Conservation (phyloP, 1,284 basidiomycete species). For the Austroboletus novae-zelandiae region DNA sequence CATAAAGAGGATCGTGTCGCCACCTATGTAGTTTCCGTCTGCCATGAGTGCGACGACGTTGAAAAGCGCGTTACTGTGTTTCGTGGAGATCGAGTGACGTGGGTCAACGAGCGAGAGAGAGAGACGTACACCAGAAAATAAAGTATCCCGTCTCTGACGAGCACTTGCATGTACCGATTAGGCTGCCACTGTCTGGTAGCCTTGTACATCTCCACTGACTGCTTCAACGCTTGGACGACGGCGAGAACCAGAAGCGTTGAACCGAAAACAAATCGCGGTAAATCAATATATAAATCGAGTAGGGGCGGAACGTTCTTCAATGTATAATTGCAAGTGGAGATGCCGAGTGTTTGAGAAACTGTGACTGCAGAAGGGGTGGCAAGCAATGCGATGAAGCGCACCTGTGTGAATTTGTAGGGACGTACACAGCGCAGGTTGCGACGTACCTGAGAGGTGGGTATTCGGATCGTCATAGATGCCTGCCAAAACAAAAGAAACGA, state of each 20-base stretch:
- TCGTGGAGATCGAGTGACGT: background rate
- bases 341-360: background rate
- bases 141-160: background rate
- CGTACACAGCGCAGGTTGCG: too few relatives aligned
- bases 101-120: background rate
- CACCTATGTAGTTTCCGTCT: background rate
- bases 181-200: background rate
- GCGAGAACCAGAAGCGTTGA: background rate
- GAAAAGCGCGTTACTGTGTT: background rate
- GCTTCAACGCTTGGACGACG: background rate
- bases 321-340: background rate
- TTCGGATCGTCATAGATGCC: background rate
- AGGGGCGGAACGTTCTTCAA: background rate
- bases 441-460: background rate
- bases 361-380: background rate
- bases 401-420: too few relatives aligned
- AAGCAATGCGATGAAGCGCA: too few relatives aligned
- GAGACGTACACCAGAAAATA: background rate
- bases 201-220: background rate
- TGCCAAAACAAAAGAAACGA: background rate
- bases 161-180: background rate
- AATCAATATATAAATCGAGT: background rate
- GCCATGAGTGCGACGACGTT: background rate
- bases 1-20: background rate
- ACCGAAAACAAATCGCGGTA: background rate